Conservation (phyloP, 1,139 yeast species). For the Trichomonascaceae sp. region DNA sequence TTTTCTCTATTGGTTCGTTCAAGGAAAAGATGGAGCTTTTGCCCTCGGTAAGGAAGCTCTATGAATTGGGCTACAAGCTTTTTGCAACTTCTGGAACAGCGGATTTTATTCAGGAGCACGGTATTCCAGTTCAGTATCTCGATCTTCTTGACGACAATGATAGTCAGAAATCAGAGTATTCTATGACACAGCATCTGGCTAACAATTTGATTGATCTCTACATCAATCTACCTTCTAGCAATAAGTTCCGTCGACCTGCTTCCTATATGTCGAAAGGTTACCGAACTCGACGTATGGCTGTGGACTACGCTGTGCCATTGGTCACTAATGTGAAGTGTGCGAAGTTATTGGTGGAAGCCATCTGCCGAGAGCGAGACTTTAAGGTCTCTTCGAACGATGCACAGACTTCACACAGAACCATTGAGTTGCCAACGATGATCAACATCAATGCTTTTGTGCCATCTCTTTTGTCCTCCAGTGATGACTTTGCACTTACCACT, state of each 20-base stretch:
- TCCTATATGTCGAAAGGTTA: constrained; percentile 97
- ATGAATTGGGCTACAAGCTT: constrained; percentile 79
- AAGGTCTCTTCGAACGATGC: constrained; percentile 77
- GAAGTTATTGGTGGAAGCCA: constrained; percentile 87
- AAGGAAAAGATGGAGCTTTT: constrained; percentile 92
- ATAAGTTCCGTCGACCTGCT: constrained; percentile 98
- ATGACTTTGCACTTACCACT: constrained; percentile 59
- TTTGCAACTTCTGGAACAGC: constrained; percentile 99
- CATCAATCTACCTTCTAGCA: constrained; percentile 93
- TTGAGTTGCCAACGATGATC: constrained; percentile 79
- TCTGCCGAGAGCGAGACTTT: constrained; percentile 59
- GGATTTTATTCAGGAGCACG: constrained; percentile 93
- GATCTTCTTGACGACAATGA: constrained; percentile 68
- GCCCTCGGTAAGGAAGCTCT: constrained; percentile 76
- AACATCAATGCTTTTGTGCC: constrained; percentile 80
- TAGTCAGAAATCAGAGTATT: constrained; percentile 85
- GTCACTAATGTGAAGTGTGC: constrained; percentile 98
- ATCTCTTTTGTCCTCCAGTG: constrained; percentile 43
- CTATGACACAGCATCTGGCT: constrained; percentile 93
- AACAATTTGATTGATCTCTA: constrained; percentile 94
- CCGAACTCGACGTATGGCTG: constrained; percentile 99
- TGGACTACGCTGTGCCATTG: constrained; percentile 94
- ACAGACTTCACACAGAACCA: constrained; percentile 82
- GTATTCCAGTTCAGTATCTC: constrained; percentile 87
- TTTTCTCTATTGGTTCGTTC: constrained; percentile 94